phyloP scores from a whole-genome alignment of 805 yeast genomes.

The Suhomyces faveliae region DNA sequence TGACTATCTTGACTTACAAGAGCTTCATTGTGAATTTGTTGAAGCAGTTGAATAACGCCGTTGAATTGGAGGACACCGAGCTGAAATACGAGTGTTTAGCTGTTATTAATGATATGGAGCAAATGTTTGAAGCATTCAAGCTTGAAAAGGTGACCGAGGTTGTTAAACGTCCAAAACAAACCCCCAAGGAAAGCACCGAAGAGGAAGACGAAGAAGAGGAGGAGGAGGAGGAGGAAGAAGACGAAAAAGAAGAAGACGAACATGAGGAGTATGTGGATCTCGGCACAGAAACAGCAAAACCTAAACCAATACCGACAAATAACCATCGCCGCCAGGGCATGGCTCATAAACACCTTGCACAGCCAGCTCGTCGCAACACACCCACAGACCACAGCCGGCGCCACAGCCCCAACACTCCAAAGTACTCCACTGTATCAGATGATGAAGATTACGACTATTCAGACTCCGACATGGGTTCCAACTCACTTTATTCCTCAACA shows the following conservation, averaged over 20 bases:
- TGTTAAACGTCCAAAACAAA: slow-evolving; percentile 3
- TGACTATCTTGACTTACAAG: slow-evolving; percentile 48
- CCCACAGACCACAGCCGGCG: slow-evolving; percentile 3
- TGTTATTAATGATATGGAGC: slow-evolving; percentile 66
- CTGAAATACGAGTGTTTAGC: slow-evolving; percentile 66
- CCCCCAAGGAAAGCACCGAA: background rate
- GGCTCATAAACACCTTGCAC: background rate
- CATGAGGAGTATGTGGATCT: slow-evolving; percentile 4
- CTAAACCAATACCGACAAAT: slow-evolving; percentile 6
- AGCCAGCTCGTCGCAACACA: background rate
- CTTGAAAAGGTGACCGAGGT: slow-evolving; percentile 29
- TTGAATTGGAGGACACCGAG: slow-evolving; percentile 51
- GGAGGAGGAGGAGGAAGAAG: too few relatives aligned
- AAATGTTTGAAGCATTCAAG: slow-evolving; percentile 62
- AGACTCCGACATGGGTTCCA: slow-evolving; percentile 28
- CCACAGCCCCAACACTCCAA: slow-evolving; percentile 5
- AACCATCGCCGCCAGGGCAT: background rate
- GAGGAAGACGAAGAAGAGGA: too few relatives aligned
- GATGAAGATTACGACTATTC: slow-evolving; percentile 22
- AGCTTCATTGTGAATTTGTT: slow-evolving; percentile 57
- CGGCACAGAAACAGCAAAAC: slow-evolving; percentile 1
- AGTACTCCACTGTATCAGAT: background rate
- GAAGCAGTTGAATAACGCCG: slow-evolving; percentile 55
- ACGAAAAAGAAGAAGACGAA: slow-evolving; percentile 4
- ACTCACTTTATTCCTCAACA: slow-evolving; percentile 20